Conservation (phyloP, 75 land plant species). For the Pinus taeda region DNA sequence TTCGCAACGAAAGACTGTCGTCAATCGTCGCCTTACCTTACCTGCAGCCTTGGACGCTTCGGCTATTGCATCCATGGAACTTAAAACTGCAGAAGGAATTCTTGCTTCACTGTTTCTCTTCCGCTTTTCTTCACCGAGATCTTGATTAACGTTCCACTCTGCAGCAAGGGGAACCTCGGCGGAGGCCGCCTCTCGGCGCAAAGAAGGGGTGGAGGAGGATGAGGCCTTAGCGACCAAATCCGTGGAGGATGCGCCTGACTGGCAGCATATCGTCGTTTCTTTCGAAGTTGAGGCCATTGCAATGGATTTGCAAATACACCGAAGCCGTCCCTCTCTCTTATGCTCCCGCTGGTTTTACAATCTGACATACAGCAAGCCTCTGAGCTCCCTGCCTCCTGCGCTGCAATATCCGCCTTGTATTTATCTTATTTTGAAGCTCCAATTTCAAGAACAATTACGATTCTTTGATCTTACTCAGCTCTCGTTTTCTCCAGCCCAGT, state of each 20-base stretch:
- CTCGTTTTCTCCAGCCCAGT: too few relatives aligned
- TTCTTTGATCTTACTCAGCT: too few relatives aligned
- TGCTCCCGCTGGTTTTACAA: constrained; percentile 26
- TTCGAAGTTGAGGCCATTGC: constrained; percentile 92
- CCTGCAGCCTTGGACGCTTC: constrained; percentile 35
- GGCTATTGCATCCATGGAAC: constrained; percentile 15
- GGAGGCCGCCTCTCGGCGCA: constrained; percentile 24
- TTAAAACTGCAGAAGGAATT: constrained; percentile 19
- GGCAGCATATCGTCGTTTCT: constrained; percentile 60
- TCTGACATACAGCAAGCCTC: constrained; percentile 76
- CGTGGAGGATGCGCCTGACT: constrained; percentile 6
- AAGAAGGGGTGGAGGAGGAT: background rate
- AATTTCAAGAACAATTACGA: too few relatives aligned
- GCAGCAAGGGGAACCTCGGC: constrained; percentile 15
- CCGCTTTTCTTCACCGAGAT: constrained; percentile 5
- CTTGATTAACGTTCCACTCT: constrained; percentile 2
- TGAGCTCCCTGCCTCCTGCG: background rate
- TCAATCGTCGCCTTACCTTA: constrained; percentile 19
- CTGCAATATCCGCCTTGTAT: too few relatives aligned
- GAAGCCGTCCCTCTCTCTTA: constrained; percentile 40
- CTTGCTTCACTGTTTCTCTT: constrained; percentile 4
- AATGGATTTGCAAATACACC: constrained; percentile 68
- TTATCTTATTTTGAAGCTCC: too few relatives aligned
- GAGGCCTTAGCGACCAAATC: background rate
- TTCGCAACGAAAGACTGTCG: background rate